phyloP scores from a whole-genome alignment of 148 eudicot species.

The Camellia lanceoleosa region DNA sequence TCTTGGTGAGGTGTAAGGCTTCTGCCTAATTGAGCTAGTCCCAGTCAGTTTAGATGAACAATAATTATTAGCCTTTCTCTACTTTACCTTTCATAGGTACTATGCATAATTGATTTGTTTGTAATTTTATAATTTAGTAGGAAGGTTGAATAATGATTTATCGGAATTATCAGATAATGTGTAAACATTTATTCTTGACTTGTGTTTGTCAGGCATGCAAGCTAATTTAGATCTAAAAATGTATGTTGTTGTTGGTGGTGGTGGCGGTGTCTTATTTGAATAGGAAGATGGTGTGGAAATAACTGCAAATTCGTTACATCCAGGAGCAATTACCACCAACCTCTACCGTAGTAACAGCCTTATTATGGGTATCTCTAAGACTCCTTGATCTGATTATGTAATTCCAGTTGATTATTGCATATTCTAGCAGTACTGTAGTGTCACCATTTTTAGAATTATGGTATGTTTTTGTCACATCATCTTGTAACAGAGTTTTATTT shows the following conservation, averaged over 20 bases:
- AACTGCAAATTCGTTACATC: constrained; percentile 14
- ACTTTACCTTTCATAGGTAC: too few relatives aligned
- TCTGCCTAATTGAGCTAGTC: too few relatives aligned
- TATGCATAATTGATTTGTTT: too few relatives aligned
- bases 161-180: not conserved
- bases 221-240: not conserved
- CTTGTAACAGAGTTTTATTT: too few relatives aligned
- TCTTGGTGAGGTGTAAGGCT: too few relatives aligned
- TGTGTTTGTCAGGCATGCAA: not conserved
- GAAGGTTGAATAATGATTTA: too few relatives aligned
- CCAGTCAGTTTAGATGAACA: too few relatives aligned
- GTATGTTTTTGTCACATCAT: not conserved
- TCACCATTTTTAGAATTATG: not conserved
- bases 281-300: constrained; percentile 9
- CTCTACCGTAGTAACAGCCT: not conserved
- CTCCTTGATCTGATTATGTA: not conserved
- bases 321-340: not conserved
- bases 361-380: not conserved
- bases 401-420: not conserved
- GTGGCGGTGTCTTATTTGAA: not conserved
- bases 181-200: not conserved
- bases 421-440: not conserved
- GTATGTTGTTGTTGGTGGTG: not conserved
- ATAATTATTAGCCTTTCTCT: too few relatives aligned
- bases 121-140: too few relatives aligned